Conservation (phyloP, 345 rosid genomes). For the Kernera saxatilis region DNA sequence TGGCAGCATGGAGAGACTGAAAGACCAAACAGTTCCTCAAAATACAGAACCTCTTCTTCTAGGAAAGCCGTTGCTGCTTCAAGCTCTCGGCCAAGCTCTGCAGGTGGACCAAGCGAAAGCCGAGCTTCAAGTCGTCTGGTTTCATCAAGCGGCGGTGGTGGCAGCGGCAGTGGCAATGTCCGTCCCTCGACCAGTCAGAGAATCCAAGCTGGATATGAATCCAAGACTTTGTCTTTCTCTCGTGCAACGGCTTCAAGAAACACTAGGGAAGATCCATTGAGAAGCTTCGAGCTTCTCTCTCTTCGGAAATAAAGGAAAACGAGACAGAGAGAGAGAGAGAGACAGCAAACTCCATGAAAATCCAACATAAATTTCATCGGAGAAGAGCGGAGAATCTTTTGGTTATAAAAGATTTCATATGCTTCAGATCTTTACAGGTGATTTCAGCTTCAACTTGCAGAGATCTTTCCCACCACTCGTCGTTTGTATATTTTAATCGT, state of each 20-base stretch:
- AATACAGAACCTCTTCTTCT: slow-evolving; percentile 55
- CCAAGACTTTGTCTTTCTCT: slow-evolving; percentile 40
- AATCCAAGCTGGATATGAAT: slow-evolving; percentile 44
- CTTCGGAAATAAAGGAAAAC: slow-evolving; percentile 50
- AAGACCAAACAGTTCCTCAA: slow-evolving; percentile 42
- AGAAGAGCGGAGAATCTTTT: neutral
- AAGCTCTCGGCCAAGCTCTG: slow-evolving; percentile 65
- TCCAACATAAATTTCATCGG: neutral
- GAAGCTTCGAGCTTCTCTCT: slow-evolving; percentile 66
- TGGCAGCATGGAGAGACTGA: slow-evolving; percentile 52
- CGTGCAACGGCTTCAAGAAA: slow-evolving; percentile 44
- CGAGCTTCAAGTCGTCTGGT: slow-evolving; percentile 49
- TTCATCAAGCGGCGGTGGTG: slow-evolving; percentile 47
- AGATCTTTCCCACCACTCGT: neutral
- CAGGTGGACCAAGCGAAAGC: slow-evolving; percentile 57
- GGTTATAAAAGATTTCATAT: neutral
- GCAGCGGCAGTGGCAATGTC: slow-evolving; percentile 18
- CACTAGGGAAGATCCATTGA: slow-evolving; percentile 46
- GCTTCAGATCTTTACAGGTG: slow-evolving; percentile 8
- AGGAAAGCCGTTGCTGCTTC: slow-evolving; percentile 54
- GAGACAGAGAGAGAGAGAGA: slow-evolving; percentile 24
- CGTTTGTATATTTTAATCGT: slow-evolving; percentile 4
- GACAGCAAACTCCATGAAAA: slow-evolving; percentile 9
- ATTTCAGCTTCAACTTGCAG: slow-evolving; percentile 8
- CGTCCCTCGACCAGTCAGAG: slow-evolving; percentile 61